phyloP scores from a whole-genome alignment of 805 yeast species.

The Lipomyces mesembrius region DNA sequence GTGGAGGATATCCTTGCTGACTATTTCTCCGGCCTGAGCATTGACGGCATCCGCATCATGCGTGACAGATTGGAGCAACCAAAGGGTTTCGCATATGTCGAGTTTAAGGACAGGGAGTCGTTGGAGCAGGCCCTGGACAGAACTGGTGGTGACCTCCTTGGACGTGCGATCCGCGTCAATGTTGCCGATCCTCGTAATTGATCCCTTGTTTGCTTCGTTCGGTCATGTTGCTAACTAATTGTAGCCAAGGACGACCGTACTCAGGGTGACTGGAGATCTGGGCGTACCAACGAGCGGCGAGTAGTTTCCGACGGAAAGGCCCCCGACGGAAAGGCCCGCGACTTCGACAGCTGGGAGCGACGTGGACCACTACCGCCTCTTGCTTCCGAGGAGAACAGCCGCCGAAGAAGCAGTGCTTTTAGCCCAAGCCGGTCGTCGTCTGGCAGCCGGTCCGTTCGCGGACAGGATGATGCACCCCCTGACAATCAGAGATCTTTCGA shows the following conservation, averaged over 20 bases:
- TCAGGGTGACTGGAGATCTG: conserved; percentile 39
- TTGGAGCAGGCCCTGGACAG: conserved; percentile 74
- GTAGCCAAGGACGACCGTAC: conserved; percentile 36
- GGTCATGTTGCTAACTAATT: neutral
- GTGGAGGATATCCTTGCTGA: conserved; percentile 58
- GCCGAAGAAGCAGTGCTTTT: conserved; percentile 58
- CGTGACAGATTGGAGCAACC: conserved; percentile 67
- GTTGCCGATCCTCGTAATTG: conserved; percentile 65
- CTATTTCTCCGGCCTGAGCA: conserved; percentile 49
- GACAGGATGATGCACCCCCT: conserved; percentile 18
- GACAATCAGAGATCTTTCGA: conserved; percentile 35
- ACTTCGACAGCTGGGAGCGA: conserved; percentile 47
- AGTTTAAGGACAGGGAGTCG: conserved; percentile 80
- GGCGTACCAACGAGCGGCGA: conserved; percentile 21
- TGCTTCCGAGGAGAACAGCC: conserved; percentile 22
- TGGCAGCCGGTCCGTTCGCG: conserved; percentile 13
- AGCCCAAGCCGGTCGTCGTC: conserved; percentile 26
- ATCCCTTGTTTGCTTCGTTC: neutral
- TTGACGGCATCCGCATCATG: conserved; percentile 73
- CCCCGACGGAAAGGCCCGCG: conserved; percentile 64
- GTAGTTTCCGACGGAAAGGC: conserved; percentile 45
- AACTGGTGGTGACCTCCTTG: conserved; percentile 71
- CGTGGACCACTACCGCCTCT: conserved; percentile 42
- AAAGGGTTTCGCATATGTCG: conserved; percentile 89
- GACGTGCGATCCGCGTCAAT: conserved; percentile 69